phyloP scores from a whole-genome alignment of 148 eudicot genomes.

The Heliosperma pusillum region DNA sequence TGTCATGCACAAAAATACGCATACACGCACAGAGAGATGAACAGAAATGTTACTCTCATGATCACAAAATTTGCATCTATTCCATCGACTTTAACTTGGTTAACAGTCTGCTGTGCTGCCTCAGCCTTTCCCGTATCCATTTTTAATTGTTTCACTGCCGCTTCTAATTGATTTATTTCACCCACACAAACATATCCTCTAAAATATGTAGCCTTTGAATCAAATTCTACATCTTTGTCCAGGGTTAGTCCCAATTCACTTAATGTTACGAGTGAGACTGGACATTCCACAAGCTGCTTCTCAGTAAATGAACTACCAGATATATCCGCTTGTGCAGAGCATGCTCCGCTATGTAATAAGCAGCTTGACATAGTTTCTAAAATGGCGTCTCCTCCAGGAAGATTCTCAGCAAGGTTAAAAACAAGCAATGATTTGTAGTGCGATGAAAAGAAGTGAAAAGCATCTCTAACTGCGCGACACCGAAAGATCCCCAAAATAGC shows the following conservation, averaged over 20 bases:
- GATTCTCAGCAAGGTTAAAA: constrained; percentile 82
- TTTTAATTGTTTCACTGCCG: constrained; percentile 58
- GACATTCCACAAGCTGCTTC: constrained; percentile 28
- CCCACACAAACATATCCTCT: constrained; percentile 60
- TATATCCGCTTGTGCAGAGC: constrained; percentile 32
- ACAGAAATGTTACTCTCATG: constrained; percentile 49
- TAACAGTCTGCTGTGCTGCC: constrained; percentile 80
- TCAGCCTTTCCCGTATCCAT: constrained; percentile 61
- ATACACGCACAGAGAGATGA: not conserved
- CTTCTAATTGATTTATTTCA: constrained; percentile 59
- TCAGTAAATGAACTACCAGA: constrained; percentile 32
- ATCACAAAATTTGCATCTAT: constrained; percentile 80
- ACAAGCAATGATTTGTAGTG: constrained; percentile 62
- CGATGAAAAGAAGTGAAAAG: constrained; percentile 51
- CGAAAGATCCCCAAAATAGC: constrained; percentile 67
- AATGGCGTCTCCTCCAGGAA: constrained; percentile 74
- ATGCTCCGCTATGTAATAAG: constrained; percentile 39
- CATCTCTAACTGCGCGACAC: constrained; percentile 81
- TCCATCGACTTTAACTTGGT: constrained; percentile 89
- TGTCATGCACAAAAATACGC: not conserved
- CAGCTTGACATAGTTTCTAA: constrained; percentile 61
- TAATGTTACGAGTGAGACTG: constrained; percentile 52
- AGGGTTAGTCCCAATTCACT: constrained; percentile 41
- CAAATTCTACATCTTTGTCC: constrained; percentile 29
- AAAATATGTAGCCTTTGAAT: constrained; percentile 33